A percentile compares a stretch with the other conserved stretches of the same genome.
Conservation (phyloP, 1,284 basidiomycete genomes). For the Golubevia sp. region DNA sequence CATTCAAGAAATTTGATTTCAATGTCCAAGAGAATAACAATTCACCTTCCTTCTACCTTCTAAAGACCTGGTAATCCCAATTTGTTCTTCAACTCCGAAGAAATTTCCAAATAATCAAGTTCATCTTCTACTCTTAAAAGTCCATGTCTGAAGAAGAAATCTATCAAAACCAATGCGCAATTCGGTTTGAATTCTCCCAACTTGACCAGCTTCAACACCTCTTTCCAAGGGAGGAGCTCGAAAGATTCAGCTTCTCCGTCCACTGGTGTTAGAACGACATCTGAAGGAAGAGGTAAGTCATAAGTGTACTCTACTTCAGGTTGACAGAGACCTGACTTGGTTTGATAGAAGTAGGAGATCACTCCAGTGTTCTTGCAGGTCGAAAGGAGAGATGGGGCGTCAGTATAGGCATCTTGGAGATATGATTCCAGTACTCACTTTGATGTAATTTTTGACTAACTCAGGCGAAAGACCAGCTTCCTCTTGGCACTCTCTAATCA, state of each 20-base stretch:
- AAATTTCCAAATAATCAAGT: conserved; percentile 73
- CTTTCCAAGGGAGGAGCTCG: conserved; percentile 28
- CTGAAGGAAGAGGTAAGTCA: conserved; percentile 36
- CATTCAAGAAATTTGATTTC: no score
- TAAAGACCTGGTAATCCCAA: conserved; percentile 62
- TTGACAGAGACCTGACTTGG: conserved; percentile 68
- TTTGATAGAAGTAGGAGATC: conserved; percentile 68
- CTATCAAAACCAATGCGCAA: conserved; percentile 79
- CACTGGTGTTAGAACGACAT: conserved; percentile 29
- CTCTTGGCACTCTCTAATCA: conserved; percentile 91
- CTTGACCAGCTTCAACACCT: conserved; percentile 32
- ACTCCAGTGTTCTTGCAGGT: conserved; percentile 36
- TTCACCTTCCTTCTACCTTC: no score
- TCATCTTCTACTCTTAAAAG: conserved; percentile 78
- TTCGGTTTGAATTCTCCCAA: conserved; percentile 81
- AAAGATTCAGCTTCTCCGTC: conserved; percentile 59
- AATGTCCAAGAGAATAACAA: no score
- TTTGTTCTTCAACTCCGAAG: conserved; percentile 74
- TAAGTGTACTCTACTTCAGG: conserved; percentile 68
- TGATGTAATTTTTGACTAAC: conserved; percentile 69
- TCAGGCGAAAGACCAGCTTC: conserved; percentile 78
- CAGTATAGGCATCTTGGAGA: conserved; percentile 67
- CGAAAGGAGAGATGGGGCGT: conserved; percentile 13
- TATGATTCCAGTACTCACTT: conserved; percentile 68
- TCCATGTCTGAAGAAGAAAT: conserved; percentile 80